Conservation (phyloP, 805 yeast species). For the Clavispora carvajalis region DNA sequence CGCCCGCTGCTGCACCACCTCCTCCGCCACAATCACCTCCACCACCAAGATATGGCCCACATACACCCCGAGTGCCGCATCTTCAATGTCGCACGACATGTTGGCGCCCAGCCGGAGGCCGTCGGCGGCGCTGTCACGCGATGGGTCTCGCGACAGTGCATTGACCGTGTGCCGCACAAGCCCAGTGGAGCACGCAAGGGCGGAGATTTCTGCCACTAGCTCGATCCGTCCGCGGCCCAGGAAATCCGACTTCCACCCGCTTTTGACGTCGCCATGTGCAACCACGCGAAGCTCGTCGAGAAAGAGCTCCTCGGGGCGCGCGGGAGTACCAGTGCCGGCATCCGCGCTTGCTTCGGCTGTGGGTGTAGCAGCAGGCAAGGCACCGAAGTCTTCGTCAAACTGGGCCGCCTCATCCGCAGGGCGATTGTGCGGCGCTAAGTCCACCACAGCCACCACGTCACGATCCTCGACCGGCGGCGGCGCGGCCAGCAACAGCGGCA, state of each 20-base stretch:
- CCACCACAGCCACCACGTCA: constrained; percentile 11
- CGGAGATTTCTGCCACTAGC: constrained; percentile 64
- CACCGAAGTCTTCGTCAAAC: constrained; percentile 15
- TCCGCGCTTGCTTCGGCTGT: not conserved
- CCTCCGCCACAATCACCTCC: constrained; percentile 95
- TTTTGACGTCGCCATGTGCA: constrained; percentile 72
- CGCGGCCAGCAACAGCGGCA: not conserved
- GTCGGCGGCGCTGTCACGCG: constrained; percentile 21
- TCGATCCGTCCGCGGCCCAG: constrained; percentile 74
- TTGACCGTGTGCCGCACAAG: constrained; percentile 37
- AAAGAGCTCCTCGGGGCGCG: constrained; percentile 30
- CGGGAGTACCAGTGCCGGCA: not conserved
- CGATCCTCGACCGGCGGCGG: constrained; percentile 4
- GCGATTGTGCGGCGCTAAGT: constrained; percentile 11
- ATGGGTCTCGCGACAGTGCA: constrained; percentile 29
- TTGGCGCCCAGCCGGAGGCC: constrained; percentile 40
- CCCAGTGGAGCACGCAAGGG: constrained; percentile 55
- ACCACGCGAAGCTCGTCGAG: constrained; percentile 72
- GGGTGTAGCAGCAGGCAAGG: not conserved
- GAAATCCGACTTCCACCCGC: constrained; percentile 96
- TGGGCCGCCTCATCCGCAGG: constrained; percentile 13
- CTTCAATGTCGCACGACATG: constrained; percentile 75
- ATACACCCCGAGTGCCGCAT: constrained; percentile 70
- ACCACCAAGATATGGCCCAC: constrained; percentile 74
- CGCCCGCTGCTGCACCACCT: constrained; percentile 42